These are phyloP conservation scores for Emmonsiellopsis sp. DNA, from an alignment of 2,329 filamentous ascomycete genomes.

Conservation along the genomic window DNA sequence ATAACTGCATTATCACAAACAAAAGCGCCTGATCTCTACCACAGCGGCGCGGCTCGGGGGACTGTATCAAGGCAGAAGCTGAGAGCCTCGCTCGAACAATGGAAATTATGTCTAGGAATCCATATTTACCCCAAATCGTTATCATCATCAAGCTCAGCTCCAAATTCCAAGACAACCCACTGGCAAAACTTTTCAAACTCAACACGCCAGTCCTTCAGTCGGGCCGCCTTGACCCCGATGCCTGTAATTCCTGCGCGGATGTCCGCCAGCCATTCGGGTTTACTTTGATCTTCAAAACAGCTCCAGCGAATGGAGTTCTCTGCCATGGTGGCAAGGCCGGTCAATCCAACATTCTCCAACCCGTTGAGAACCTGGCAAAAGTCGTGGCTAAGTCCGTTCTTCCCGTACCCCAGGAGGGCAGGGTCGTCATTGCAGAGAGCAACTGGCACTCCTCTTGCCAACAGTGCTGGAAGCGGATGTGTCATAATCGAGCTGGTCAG, in stretches of 20 bases:
- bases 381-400: conserved; percentile 76
- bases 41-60: too few species aligned
- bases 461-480: conserved; percentile 67
- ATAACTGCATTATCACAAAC: too few species aligned
- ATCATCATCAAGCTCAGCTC: conserved; percentile 7
- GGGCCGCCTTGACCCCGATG: conserved; percentile 57
- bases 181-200: conserved; percentile 86
- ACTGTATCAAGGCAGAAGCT: too few species aligned
- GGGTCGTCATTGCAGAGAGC: conserved; percentile 86
- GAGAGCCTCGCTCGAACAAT: background rate
- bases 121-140: background rate
- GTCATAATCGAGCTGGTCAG: conserved; percentile 66
- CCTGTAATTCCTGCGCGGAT: conserved; percentile 68
- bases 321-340: conserved; percentile 73
- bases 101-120: background rate
- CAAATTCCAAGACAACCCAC: conserved; percentile 77
- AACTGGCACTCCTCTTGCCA: conserved; percentile 75
- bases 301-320: conserved; percentile 92
- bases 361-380: conserved; percentile 94
- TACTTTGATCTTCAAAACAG: conserved; percentile 69
- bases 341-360: conserved; percentile 82
- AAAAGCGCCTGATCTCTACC: too few species aligned
- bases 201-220: conserved; percentile 67
- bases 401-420: conserved; percentile 74
- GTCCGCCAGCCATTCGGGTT: conserved; percentile 60